Conservation (phyloP, 441 rosid genomes). For the Syzygium syzygioides region DNA sequence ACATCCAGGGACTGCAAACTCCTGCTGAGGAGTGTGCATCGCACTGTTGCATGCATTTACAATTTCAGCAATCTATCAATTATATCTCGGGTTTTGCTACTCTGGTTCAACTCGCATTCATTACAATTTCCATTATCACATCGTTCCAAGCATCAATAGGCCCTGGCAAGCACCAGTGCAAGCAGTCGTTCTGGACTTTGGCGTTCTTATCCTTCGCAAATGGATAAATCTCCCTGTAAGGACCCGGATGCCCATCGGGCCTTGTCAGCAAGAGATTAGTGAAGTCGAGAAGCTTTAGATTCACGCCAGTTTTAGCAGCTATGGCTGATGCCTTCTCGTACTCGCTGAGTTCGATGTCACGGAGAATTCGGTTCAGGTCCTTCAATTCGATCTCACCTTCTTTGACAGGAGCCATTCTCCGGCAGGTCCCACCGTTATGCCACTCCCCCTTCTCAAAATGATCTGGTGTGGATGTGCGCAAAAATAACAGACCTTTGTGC, state of each 20-base stretch:
- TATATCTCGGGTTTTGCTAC: not conserved
- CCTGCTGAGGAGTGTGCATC: not conserved
- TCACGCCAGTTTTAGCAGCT: conserved; percentile 35
- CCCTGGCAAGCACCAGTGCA: conserved; percentile 99
- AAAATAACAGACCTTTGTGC: conserved; percentile 49
- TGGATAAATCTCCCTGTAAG: conserved; percentile 65
- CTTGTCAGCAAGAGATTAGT: conserved; percentile 53
- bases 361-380: conserved; percentile 49
- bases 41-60: not conserved
- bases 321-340: conserved; percentile 40
- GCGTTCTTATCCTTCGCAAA: conserved; percentile 55
- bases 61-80: not conserved
- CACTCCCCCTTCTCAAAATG: conserved; percentile 94
- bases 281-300: conserved; percentile 73
- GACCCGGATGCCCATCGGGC: conserved; percentile 94
- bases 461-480: conserved; percentile 83
- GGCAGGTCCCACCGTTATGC: conserved; percentile 84
- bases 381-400: conserved; percentile 64
- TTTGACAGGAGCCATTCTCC: conserved; percentile 44
- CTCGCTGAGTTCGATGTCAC: conserved; percentile 47
- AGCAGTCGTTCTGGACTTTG: conserved; percentile 77
- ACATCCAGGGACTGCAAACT: not conserved
- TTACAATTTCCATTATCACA: conserved; percentile 69
- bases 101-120: conserved; percentile 13
- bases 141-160: conserved; percentile 84